Conservation (phyloP, 768 basidiomycete species). For the Rubroboletus pulcherrimus region DNA sequence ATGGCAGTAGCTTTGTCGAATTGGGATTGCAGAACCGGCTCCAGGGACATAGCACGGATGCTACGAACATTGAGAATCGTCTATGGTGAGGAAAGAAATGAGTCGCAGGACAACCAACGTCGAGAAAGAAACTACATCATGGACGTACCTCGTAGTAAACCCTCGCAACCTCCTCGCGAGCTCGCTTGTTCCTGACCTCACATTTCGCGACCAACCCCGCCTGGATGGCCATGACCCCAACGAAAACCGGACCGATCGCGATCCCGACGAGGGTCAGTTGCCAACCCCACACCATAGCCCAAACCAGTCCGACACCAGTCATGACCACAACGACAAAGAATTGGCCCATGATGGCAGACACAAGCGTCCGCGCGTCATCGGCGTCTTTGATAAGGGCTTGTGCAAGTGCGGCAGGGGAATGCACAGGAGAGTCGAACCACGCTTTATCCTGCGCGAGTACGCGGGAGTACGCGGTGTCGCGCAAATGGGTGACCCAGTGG, state of each 20-base stretch:
- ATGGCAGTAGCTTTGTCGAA: conserved; percentile 62
- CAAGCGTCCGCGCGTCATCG: conserved; percentile 79
- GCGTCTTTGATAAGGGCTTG: conserved; percentile 83
- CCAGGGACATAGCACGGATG: conserved; percentile 85
- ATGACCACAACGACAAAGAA: conserved; percentile 71
- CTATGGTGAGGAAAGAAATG: conserved; percentile 31
- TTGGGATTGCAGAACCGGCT: conserved; percentile 58
- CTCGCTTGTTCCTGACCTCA: conserved; percentile 78
- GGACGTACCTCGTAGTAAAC: conserved; percentile 81
- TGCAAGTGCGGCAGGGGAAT: conserved; percentile 58
- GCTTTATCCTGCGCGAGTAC: conserved; percentile 78
- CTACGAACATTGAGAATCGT: conserved; percentile 80
- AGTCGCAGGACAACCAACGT: not conserved
- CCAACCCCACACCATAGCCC: conserved; percentile 90
- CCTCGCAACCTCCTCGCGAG: conserved; percentile 81
- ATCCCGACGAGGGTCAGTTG: conserved; percentile 88
- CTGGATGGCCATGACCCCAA: conserved; percentile 68
- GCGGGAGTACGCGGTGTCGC: conserved; percentile 50
- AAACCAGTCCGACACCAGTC: conserved; percentile 79
- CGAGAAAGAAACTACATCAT: not conserved
- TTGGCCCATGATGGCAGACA: conserved; percentile 71
- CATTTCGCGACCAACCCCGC: conserved; percentile 64
- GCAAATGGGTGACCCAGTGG: conserved; percentile 68
- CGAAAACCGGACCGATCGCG: conserved; percentile 83
- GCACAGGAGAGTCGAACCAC: conserved; percentile 76